Evolutionary conservation across 192 early-diverging fungal species (phyloP).

Genomic region (Funneliformis mosseae): DNA sequence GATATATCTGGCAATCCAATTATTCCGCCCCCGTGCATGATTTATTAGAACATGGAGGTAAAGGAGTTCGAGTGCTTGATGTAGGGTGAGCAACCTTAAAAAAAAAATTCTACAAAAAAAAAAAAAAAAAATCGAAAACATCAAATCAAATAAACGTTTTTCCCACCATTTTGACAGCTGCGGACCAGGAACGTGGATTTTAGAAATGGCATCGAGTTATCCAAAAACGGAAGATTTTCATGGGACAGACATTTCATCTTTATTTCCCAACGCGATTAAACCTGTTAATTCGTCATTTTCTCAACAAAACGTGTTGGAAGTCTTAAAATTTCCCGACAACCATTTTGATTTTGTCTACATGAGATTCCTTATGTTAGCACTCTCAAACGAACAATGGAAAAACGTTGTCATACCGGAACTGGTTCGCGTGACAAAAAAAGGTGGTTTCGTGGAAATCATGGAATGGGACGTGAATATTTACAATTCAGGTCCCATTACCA

Average conservation of each 20-base stretch:
- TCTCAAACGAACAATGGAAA: neutral
- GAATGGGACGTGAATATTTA: conserved; percentile 34
- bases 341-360: neutral
- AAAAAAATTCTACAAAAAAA: too few relatives aligned
- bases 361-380: neutral
- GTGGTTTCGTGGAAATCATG: conserved; percentile 10
- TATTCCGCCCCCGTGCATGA: conserved; percentile 2
- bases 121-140: too few relatives aligned
- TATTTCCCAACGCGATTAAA: neutral
- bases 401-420: neutral
- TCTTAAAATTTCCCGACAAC: neutral
- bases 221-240: neutral
- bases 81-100: neutral
- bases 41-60: neutral
- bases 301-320: conserved; percentile 35
- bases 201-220: neutral
- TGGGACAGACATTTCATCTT: neutral
- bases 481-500: neutral
- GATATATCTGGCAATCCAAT: conserved; percentile 16
- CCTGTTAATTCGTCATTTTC: conserved; percentile 43
- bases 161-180: neutral
- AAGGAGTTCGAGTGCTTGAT: neutral
- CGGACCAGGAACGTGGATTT: neutral
- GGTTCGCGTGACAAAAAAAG: conserved; percentile 20
- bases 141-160: too few relatives aligned